A percentile compares a stretch with the other conserved stretches of the same genome.
Evolutionary conservation across 2,329 filamentous ascomycete genomes (phyloP).

Genomic region (Niveomyces coronatus): DNA sequence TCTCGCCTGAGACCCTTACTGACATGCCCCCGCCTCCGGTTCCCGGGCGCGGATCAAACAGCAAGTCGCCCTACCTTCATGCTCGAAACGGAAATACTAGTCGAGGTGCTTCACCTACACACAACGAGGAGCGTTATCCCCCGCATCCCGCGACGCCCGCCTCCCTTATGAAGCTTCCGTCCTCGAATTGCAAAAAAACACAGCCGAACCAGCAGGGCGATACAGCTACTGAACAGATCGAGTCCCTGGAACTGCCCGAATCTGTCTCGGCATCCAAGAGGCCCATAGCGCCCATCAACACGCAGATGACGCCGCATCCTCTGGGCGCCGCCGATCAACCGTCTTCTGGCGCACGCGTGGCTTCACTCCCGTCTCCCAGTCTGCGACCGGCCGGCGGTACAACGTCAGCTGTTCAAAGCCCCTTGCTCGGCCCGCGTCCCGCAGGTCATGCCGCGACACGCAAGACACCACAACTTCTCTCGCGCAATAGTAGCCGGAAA

Average conservation of each 20-base stretch:
- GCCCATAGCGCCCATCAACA: slow-evolving; percentile 25
- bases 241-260: slow-evolving; percentile 61
- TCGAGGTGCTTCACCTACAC: slow-evolving; percentile 3
- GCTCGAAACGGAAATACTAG: slow-evolving; percentile 34
- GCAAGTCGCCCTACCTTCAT: slow-evolving; percentile 56
- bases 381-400: slow-evolving; percentile 27
- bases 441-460: slow-evolving; percentile 33
- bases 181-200: slow-evolving; percentile 40
- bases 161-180: slow-evolving; percentile 69
- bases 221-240: slow-evolving; percentile 41
- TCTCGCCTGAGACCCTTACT: slow-evolving; percentile 52
- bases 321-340: slow-evolving; percentile 23
- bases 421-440: slow-evolving; percentile 47
- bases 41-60: slow-evolving; percentile 53
- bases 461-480: slow-evolving; percentile 46
- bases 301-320: slow-evolving; percentile 29
- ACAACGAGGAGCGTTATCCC: slow-evolving; percentile 21
- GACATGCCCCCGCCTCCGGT: slow-evolving; percentile 61
- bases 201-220: slow-evolving; percentile 31
- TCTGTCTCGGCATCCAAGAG: slow-evolving; percentile 38
- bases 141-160: slow-evolving; percentile 71
- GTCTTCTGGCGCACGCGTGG: slow-evolving; percentile 38
- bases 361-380: slow-evolving; percentile 38
- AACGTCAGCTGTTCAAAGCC: slow-evolving; percentile 54
- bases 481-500: slow-evolving; percentile 56